These are phyloP conservation scores for Globisporangium cederbergense DNA, from an alignment of 352 stramenopile genomes.

Conservation along the genomic window DNA sequence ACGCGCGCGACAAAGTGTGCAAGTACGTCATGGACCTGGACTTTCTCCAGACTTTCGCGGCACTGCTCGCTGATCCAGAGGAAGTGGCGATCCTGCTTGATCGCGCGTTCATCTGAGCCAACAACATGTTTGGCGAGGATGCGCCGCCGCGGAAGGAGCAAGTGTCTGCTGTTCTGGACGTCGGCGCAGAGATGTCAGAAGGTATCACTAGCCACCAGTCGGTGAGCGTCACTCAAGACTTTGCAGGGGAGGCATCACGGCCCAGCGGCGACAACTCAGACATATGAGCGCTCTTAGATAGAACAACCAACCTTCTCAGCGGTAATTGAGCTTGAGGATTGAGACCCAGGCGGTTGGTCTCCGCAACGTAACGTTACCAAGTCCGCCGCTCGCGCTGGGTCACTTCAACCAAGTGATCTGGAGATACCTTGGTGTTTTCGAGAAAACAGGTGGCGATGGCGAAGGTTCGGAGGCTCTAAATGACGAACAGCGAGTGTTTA, in stretches of 20 bases:
- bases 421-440: slow-evolving; percentile 6
- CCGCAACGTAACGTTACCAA: neutral
- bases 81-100: slow-evolving; percentile 17
- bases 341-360: neutral
- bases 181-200: neutral
- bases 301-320: neutral
- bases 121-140: slow-evolving; percentile 23
- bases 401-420: neutral
- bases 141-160: neutral
- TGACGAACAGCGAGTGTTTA: slow-evolving; percentile 1
- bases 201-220: neutral
- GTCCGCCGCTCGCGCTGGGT: neutral
- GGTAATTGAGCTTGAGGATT: too few relatives aligned
- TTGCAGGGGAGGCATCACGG: too few relatives aligned
- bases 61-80: slow-evolving; percentile 16
- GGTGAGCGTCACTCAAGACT: neutral
- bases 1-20: slow-evolving; percentile 10
- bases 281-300: neutral
- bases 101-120: slow-evolving; percentile 22
- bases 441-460: neutral
- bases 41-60: slow-evolving; percentile 21
- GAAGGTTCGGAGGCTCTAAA: neutral
- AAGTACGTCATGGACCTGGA: slow-evolving; percentile 26
- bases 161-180: neutral
- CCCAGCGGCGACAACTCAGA: neutral